These are phyloP conservation scores for Aspergillus sparsus DNA, from an alignment of 495 filamentous ascomycete species.

Conservation along the genomic window DNA sequence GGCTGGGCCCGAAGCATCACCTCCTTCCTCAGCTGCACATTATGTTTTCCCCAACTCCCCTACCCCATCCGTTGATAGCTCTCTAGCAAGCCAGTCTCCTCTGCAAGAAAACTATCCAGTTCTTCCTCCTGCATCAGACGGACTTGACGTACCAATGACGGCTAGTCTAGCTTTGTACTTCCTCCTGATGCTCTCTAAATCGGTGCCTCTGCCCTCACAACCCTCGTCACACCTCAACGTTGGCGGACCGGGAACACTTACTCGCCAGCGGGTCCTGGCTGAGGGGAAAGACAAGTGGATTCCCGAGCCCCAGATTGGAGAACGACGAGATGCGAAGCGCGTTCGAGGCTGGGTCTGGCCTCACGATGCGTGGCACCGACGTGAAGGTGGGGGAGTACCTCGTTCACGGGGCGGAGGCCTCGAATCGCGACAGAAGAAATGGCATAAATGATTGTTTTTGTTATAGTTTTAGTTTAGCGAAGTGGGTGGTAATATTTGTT, in stretches of 20 bases:
- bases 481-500: no score
- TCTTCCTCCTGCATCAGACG: conserved; percentile 18
- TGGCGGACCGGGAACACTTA: conserved; percentile 76
- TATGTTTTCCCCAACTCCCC: conserved; percentile 23
- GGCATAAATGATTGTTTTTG: conserved; percentile 34
- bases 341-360: conserved; percentile 83
- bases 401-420: conserved; percentile 23
- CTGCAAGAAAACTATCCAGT: conserved; percentile 19
- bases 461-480: no score
- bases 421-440: conserved; percentile 35
- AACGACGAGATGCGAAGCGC: conserved; percentile 82
- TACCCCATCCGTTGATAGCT: conserved; percentile 25
- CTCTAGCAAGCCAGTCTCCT: conserved; percentile 25
- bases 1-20: not conserved
- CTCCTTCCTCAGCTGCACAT: not conserved
- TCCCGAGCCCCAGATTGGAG: conserved; percentile 75
- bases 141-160: conserved; percentile 57
- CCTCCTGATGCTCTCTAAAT: conserved; percentile 80
- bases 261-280: conserved; percentile 65
- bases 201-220: conserved; percentile 66
- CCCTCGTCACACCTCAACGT: conserved; percentile 73
- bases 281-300: conserved; percentile 80
- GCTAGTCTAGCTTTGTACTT: conserved; percentile 73
- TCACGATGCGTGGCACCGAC: conserved; percentile 65
- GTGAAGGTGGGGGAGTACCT: conserved; percentile 47